Percentiles rank a stretch among this genome's conserved stretches.
phyloP scores from a whole-genome alignment of 2,329 filamentous ascomycete species.

The Thielaviopsis musarum region DNA sequence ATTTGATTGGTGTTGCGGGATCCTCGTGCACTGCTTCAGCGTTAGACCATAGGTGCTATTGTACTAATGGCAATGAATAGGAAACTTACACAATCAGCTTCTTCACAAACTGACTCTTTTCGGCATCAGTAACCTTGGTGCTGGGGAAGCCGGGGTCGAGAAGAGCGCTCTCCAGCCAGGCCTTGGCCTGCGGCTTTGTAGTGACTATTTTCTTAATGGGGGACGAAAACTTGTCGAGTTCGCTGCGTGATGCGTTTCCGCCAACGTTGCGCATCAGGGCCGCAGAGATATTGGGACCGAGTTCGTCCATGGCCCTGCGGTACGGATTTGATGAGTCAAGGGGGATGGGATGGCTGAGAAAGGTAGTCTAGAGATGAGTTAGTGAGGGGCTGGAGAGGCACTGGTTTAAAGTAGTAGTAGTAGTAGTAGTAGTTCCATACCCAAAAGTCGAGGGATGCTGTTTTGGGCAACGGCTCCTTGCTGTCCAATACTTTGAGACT shows the following conservation, averaged over 20 bases:
- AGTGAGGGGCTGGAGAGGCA: background rate
- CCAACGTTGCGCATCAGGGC: slow-evolving; percentile 48
- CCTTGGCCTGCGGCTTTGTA: slow-evolving; percentile 35
- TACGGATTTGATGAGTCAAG: slow-evolving; percentile 28
- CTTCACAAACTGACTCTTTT: slow-evolving; percentile 48
- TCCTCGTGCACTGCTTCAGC: slow-evolving; percentile 38
- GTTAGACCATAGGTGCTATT: background rate
- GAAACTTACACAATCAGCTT: slow-evolving; percentile 43
- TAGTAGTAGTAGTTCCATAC: slow-evolving; percentile 23
- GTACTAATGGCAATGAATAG: background rate
- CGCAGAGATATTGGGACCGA: slow-evolving; percentile 44
- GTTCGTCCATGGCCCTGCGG: slow-evolving; percentile 34
- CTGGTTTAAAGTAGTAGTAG: background rate
- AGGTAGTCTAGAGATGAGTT: slow-evolving; percentile 27
- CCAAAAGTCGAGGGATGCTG: slow-evolving; percentile 60
- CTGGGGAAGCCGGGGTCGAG: slow-evolving; percentile 38
- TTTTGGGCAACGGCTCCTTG: slow-evolving; percentile 59
- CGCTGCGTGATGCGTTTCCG: slow-evolving; percentile 51
- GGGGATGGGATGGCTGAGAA: slow-evolving; percentile 28
- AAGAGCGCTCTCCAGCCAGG: slow-evolving; percentile 47
- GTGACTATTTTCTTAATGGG: slow-evolving; percentile 52
- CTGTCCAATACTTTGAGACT: slow-evolving; percentile 52
- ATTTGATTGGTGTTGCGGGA: slow-evolving; percentile 47
- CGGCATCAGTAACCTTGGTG: slow-evolving; percentile 37
- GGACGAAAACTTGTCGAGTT: slow-evolving; percentile 54